Evolutionary conservation across 805 yeast genomes (phyloP).

Genomic region (Candida andamanensis): DNA sequence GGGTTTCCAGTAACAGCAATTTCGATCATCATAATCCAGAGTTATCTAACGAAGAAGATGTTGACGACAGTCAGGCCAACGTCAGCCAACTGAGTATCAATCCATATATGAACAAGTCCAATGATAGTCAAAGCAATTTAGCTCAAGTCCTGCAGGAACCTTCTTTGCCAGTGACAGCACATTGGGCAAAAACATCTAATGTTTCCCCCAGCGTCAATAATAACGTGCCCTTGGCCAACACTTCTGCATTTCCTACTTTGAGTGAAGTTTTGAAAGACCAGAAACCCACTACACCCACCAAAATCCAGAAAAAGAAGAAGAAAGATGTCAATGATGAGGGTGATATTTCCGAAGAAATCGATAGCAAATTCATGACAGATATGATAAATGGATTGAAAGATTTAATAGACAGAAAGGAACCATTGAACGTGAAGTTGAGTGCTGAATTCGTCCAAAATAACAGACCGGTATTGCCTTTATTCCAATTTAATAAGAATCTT

Average conservation of each 20-base stretch:
- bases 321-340: conserved; percentile 44
- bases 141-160: too few species aligned
- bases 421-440: conserved; percentile 35
- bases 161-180: conserved; percentile 66
- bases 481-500: conserved; percentile 39
- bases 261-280: conserved; percentile 42
- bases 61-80: conserved; percentile 1
- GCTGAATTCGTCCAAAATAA: conserved; percentile 13
- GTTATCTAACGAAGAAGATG: conserved; percentile 13
- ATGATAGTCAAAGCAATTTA: too few species aligned
- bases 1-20: conserved; percentile 15
- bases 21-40: not conserved
- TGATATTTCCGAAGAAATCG: conserved; percentile 38
- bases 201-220: conserved; percentile 35
- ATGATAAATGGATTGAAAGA: conserved; percentile 38
- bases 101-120: conserved; percentile 3
- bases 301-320: conserved; percentile 18
- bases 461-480: conserved; percentile 37
- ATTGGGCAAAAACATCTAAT: conserved; percentile 45
- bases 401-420: conserved; percentile 31
- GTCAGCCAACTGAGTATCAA: too few species aligned
- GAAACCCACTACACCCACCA: conserved; percentile 27
- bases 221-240: conserved; percentile 37
- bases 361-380: conserved; percentile 43
- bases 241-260: conserved; percentile 57